Evolutionary conservation across 2,329 filamentous ascomycete genomes (phyloP), one percentile per base, ranked within the genome.

Genomic region (Mycosphaerella sp.): DNA sequence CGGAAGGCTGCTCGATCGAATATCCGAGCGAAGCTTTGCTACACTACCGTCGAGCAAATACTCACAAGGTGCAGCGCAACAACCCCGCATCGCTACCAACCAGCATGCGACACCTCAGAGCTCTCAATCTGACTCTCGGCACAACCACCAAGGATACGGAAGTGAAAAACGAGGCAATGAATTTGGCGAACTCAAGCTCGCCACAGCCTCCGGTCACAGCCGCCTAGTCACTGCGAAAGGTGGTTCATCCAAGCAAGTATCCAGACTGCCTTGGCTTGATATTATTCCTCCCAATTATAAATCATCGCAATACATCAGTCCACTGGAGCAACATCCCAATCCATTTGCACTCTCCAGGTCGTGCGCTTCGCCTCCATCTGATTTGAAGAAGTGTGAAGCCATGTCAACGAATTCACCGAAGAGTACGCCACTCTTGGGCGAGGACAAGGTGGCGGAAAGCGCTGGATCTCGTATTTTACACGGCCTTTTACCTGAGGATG

Each of bases 391-490:
- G 39, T 25, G 25, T 9, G 28, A 42, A 27, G 39, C 44, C 18
- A 40, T 48, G 16, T 27, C 30, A 30, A 21, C 39, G 10, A 14
- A 36, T 36, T 14, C 21, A 13, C 27, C 6, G 27, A 10, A 35
- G 17, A 50, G 48, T 34, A 41, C 28, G 43, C 58, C 58, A 36
- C 56, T 66, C 2, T 61, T 67, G 21, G 63, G 64, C n/a, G 39
- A 56, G 10, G 59, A 53, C 27, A 63, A 58, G 41, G 49, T 61
- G 16, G 21, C 36, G 14, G 90, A 66, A 86, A 66, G 63, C 41
- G 60, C 89, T 6, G 89, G 95, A 64, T 94, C 88, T 0, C 78
- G 77, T 37, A 78, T 97, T 36, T 75, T 89, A 34, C 75, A 83
- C 55, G 73, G 89, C 56, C 71, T 95, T 28, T 76, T 96, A 1